Base-by-base conservation (phyloP, 257 asterid species). In the Thymus quinquecostatus region DNA sequence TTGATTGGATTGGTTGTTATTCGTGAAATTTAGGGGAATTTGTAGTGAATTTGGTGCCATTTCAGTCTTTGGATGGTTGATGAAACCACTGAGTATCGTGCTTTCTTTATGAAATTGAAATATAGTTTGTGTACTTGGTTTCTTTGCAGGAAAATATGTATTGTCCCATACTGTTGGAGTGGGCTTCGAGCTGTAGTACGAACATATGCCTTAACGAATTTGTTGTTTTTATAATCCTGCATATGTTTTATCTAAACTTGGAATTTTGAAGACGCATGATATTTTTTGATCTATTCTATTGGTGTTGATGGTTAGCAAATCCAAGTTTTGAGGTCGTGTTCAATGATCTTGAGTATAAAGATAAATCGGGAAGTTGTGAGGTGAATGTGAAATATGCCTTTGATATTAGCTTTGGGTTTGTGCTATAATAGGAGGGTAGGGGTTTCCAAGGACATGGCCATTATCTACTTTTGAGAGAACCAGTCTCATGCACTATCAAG, bases 1-100 rank as follows among this genome's bases (percentile, higher is more conserved):
- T 65, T 65, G 53, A 67, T 51, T 47, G 49, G 38, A 73, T 45
- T 65, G 28, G n/a, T 73, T 56, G 33, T 32, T 53, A 48, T 40
- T 9, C 2, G 5, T 30, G 32, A 11, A 44, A 55, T 30, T n/a
- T 28, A 10, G 50, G 71, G 68, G 32, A 69, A n/a, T 68, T 41
- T 56, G n/a, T 75, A 10, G 60, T 40, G 45, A 58, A 49, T 69
- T 6, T 27, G 57, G 67, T 64, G 45, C 32, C 58, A 28, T 66
- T 38, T 67, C 50, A 49, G 60, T 50, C 11, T 51, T 54, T 49
- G 13, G 33, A 38, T 34, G 70, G 61, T 60, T 14, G 27, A 6
- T 14, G 27, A 6, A 29, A 60, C n/a, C 51, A 14, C 60, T 33
- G 34, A 14, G 3, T 14, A 21, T 48, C 5, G 53, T 30, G 63